A percentile compares a stretch with the other conserved stretches of the same genome.
phyloP scores from a whole-genome alignment of 768 basidiomycete species.

The Amanita molliuscula region DNA sequence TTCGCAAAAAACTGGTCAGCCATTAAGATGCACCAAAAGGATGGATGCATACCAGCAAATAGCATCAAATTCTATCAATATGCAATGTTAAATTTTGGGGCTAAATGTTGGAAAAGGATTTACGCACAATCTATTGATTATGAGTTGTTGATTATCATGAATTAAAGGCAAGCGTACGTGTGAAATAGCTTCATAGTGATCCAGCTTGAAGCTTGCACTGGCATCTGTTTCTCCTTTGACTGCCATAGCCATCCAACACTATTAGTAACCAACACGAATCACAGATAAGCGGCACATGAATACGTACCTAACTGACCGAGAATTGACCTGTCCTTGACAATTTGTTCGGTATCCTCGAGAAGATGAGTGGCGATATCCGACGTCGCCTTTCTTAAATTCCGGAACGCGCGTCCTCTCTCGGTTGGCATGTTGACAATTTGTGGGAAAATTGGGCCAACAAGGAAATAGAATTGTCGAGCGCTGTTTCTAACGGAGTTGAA shows the following conservation, averaged over 20 bases:
- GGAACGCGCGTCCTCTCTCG: conserved; percentile 16
- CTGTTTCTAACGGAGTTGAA: conserved; percentile 14
- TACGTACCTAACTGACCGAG: conserved; percentile 25
- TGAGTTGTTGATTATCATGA: neutral
- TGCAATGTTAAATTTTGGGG: neutral
- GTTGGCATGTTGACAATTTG: conserved; percentile 26
- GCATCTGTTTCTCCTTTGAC: conserved; percentile 24
- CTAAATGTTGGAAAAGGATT: neutral
- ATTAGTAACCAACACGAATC: neutral
- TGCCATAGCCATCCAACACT: conserved; percentile 11
- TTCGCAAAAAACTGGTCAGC: conserved; percentile 8
- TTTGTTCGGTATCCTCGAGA: conserved; percentile 20
- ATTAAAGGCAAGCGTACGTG: conserved; percentile 15
- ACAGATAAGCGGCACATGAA: neutral
- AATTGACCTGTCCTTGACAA: conserved; percentile 26
- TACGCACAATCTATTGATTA: conserved; percentile 6
- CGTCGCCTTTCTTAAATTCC: conserved; percentile 23
- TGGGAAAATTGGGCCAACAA: conserved; percentile 28
- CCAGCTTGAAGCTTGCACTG: conserved; percentile 22
- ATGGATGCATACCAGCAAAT: conserved; percentile 20
- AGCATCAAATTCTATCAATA: conserved; percentile 22
- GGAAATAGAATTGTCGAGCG: conserved; percentile 17
- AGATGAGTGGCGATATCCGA: conserved; percentile 27
- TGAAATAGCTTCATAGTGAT: conserved; percentile 25
- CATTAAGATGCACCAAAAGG: neutral